Conservation (phyloP, 1,284 basidiomycete species). For the Tilletia caries region DNA sequence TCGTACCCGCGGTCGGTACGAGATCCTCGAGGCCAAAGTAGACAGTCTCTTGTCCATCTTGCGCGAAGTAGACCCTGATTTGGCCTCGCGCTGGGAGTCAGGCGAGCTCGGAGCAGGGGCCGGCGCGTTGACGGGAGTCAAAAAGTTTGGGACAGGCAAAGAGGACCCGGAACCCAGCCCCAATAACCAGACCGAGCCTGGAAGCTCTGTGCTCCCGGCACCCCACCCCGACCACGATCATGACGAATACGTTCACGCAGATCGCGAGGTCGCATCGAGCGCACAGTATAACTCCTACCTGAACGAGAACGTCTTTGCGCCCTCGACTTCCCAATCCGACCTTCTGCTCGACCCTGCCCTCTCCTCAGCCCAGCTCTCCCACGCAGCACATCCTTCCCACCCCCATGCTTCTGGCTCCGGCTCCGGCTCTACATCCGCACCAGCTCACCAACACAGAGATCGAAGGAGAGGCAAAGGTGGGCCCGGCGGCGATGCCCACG, state of each 20-base stretch:
- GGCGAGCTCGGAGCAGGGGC: constrained; percentile 29
- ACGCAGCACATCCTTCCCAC: too few relatives aligned
- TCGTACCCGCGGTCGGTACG: constrained; percentile 42
- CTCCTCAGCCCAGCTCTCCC: too few relatives aligned
- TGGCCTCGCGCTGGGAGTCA: constrained; percentile 35
- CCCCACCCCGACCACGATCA: too few relatives aligned
- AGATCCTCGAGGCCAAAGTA: constrained; percentile 45
- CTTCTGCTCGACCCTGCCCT: too few relatives aligned
- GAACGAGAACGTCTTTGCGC: constrained; percentile 1
- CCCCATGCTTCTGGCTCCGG: not conserved
- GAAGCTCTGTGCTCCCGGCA: too few relatives aligned
- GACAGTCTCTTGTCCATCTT: constrained; percentile 41
- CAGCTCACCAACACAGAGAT: not conserved
- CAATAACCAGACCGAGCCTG: not conserved
- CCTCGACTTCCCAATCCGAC: not conserved
- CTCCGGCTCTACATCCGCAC: not conserved
- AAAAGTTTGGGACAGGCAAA: not conserved
- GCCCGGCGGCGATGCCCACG: not conserved
- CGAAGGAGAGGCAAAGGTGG: not conserved
- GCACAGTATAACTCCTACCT: not conserved
- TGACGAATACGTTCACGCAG: too few relatives aligned
- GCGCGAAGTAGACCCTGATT: constrained; percentile 37
- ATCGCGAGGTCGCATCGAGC: not conserved
- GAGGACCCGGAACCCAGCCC: not conserved
- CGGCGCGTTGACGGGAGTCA: not conserved